These are phyloP conservation scores for Athelia sp. DNA, from an alignment of 1,284 basidiomycete species.

Conservation along the genomic window DNA sequence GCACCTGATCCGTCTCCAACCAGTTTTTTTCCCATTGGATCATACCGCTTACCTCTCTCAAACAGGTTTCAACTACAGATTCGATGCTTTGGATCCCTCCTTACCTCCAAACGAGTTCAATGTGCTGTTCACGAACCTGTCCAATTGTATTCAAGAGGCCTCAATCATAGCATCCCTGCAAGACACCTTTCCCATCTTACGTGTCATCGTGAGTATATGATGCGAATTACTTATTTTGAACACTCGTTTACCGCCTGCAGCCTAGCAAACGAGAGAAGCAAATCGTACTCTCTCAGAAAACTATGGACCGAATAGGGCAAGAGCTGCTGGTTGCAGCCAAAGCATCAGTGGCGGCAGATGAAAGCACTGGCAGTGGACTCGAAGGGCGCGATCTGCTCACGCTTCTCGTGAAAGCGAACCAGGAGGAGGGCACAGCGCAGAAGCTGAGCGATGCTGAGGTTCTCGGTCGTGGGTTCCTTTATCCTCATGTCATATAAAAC, in stretches of 20 bases:
- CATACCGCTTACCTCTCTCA: too few relatives aligned
- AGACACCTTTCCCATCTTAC: slow-evolving; percentile 33
- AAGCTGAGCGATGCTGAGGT: slow-evolving; percentile 71
- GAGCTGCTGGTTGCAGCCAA: slow-evolving; percentile 42
- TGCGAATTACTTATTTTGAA: too few relatives aligned
- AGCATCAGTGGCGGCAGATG: slow-evolving; percentile 17
- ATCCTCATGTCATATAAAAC: not conserved
- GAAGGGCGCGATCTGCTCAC: slow-evolving; percentile 44
- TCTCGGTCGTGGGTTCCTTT: slow-evolving; percentile 56
- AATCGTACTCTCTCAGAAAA: slow-evolving; percentile 11
- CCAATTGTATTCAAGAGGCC: slow-evolving; percentile 22
- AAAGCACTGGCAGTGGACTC: slow-evolving; percentile 20
- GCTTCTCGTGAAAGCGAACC: slow-evolving; percentile 60
- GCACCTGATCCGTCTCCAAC: too few relatives aligned
- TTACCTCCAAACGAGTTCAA: slow-evolving; percentile 40
- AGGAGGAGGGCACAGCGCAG: slow-evolving; percentile 48
- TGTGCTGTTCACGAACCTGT: slow-evolving; percentile 39
- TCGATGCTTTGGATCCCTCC: slow-evolving; percentile 38
- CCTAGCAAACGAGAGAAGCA: slow-evolving; percentile 10
- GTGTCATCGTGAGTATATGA: slow-evolving; percentile 31
- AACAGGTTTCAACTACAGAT: slow-evolving; percentile 57
- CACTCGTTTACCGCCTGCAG: slow-evolving; percentile 6
- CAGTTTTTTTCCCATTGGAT: too few relatives aligned
- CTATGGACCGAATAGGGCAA: slow-evolving; percentile 32
- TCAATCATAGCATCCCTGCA: slow-evolving; percentile 28